phyloP scores from a whole-genome alignment of 1,284 basidiomycete genomes.

The Ceratobasidium sp. region DNA sequence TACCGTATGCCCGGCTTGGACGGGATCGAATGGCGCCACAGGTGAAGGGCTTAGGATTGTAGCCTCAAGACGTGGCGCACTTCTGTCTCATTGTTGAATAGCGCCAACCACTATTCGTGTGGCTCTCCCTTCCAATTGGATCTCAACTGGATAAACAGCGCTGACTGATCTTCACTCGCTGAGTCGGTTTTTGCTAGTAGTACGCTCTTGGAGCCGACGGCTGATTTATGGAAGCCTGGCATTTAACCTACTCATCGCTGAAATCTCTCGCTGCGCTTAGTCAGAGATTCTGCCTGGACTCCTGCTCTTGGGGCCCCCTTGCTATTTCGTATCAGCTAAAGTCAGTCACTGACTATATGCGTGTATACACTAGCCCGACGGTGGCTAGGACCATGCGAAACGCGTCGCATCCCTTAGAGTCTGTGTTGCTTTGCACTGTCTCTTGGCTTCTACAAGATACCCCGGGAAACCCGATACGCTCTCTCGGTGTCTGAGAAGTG shows the following conservation, averaged over 20 bases:
- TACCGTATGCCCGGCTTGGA: background rate
- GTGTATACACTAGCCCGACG: background rate
- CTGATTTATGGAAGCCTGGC: background rate
- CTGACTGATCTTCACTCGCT: background rate
- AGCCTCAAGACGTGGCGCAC: background rate
- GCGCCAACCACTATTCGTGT: constrained; percentile 1
- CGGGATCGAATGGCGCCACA: background rate
- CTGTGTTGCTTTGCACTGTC: background rate
- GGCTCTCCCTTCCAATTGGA: background rate
- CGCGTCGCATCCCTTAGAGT: background rate
- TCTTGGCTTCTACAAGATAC: background rate
- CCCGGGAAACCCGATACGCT: no score
- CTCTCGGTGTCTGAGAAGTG: background rate
- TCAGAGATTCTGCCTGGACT: background rate
- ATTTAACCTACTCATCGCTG: background rate
- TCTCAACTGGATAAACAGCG: background rate
- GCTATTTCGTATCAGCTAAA: background rate
- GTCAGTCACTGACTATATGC: background rate
- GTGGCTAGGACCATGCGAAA: background rate
- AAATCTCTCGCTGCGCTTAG: background rate
- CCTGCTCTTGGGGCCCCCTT: background rate
- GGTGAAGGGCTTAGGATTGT: background rate
- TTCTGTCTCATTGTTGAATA: background rate
- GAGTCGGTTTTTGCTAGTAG: background rate
- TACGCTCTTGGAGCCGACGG: background rate